phyloP scores from a whole-genome alignment of 768 basidiomycete genomes.

The Hebeloma cylindrosporum region DNA sequence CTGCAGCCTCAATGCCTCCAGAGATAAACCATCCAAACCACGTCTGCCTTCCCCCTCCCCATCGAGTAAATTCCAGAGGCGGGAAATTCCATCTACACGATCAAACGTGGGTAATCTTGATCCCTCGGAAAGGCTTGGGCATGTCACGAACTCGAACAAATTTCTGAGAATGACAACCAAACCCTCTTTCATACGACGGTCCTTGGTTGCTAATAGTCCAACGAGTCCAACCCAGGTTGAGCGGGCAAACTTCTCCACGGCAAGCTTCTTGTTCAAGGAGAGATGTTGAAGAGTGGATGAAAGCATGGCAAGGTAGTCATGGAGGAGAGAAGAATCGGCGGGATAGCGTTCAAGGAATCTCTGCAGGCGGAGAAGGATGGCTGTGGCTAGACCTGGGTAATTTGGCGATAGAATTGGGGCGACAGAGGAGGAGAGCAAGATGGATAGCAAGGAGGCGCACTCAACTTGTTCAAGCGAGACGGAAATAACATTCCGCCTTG shows the following conservation, averaged over 20 bases:
- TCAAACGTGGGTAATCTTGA: slow-evolving; percentile 30
- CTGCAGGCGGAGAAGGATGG: slow-evolving; percentile 50
- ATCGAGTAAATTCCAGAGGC: slow-evolving; percentile 55
- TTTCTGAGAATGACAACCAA: slow-evolving; percentile 70
- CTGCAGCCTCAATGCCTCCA: slow-evolving; percentile 66
- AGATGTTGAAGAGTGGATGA: slow-evolving; percentile 71
- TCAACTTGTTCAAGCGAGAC: slow-evolving; percentile 67
- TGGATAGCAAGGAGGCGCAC: slow-evolving; percentile 60
- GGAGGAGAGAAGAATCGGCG: slow-evolving; percentile 75
- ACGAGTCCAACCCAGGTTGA: slow-evolving; percentile 65
- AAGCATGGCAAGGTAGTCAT: slow-evolving; percentile 69
- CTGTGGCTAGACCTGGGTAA: slow-evolving; percentile 40
- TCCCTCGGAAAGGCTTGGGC: slow-evolving; percentile 20
- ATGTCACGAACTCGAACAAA: slow-evolving; percentile 67
- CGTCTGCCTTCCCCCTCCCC: slow-evolving; percentile 64
- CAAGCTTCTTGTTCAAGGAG: slow-evolving; percentile 69
- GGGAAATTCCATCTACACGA: slow-evolving; percentile 48
- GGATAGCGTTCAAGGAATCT: slow-evolving; percentile 67
- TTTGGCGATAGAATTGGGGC: slow-evolving; percentile 55
- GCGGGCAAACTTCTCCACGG: slow-evolving; percentile 60
- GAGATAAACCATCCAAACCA: slow-evolving; percentile 62
- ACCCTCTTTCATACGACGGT: slow-evolving; percentile 73
- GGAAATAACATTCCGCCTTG: slow-evolving; percentile 21
- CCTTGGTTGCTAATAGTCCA: slow-evolving; percentile 77
- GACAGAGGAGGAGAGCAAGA: slow-evolving; percentile 56